Evolutionary conservation across 1,139 yeast genomes (phyloP).

Genomic region (Blastobotrys arbuscula): DNA sequence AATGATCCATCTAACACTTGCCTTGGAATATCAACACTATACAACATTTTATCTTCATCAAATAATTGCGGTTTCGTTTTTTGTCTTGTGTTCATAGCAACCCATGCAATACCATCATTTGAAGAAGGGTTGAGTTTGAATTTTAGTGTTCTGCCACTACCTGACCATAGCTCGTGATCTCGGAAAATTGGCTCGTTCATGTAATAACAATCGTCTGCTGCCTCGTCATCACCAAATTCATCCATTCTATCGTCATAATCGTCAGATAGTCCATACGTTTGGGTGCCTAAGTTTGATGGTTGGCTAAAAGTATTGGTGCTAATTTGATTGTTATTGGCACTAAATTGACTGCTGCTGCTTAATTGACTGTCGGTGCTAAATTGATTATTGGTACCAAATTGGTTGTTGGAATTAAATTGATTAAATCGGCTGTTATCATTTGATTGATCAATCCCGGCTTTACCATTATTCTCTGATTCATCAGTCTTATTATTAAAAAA

Average conservation of each 20-base stretch:
- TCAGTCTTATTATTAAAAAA: too few relatives aligned
- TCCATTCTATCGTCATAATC: background rate
- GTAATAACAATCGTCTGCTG: background rate
- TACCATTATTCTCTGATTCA: too few relatives aligned
- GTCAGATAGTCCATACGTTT: too few relatives aligned
- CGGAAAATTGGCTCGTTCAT: background rate
- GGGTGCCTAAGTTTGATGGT: too few relatives aligned
- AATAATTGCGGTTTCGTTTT: slow-evolving; percentile 22
- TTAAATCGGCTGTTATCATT: too few relatives aligned
- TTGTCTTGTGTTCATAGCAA: slow-evolving; percentile 32
- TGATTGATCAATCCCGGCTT: too few relatives aligned
- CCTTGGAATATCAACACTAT: slow-evolving; percentile 37
- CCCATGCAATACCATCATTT: slow-evolving; percentile 39
- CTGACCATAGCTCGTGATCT: background rate
- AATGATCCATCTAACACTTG: slow-evolving; percentile 36
- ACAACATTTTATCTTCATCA: slow-evolving; percentile 34
- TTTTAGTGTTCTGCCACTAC: slow-evolving; percentile 35
- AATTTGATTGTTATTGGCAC: too few relatives aligned
- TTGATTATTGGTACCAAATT: too few relatives aligned
- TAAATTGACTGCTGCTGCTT: too few relatives aligned
- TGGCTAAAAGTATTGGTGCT: too few relatives aligned
- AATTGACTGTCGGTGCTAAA: too few relatives aligned
- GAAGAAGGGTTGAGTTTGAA: slow-evolving; percentile 40
- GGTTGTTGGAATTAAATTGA: too few relatives aligned
- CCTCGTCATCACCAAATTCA: background rate